phyloP scores from a whole-genome alignment of 345 rosid genomes.

The Hibiscus trionum region DNA sequence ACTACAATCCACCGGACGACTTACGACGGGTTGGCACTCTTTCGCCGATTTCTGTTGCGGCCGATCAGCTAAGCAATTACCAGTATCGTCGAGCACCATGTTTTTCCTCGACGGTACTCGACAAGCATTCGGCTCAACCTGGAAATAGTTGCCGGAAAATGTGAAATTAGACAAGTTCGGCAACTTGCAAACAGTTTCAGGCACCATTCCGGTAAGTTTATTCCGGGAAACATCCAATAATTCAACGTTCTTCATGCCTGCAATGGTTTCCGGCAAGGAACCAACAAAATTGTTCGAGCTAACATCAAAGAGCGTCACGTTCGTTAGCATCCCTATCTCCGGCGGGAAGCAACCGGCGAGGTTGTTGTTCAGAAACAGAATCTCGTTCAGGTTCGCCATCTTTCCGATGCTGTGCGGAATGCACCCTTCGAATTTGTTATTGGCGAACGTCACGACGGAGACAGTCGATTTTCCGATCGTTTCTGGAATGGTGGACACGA shows the following conservation, averaged over 20 bases:
- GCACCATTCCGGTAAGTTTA: conserved; percentile 51
- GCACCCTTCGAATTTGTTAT: conserved; percentile 65
- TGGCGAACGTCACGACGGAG: conserved; percentile 54
- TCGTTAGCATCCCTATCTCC: conserved; percentile 45
- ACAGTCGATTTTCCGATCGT: conserved; percentile 53
- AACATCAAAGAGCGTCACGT: conserved; percentile 47
- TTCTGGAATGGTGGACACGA: conserved; percentile 50
- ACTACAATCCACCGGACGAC: conserved; percentile 60
- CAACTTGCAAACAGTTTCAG: conserved; percentile 48
- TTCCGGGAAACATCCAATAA: conserved; percentile 45
- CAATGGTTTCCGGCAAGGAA: conserved; percentile 30
- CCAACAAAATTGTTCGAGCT: conserved; percentile 49
- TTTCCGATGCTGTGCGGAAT: conserved; percentile 59
- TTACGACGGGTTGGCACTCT: conserved; percentile 42
- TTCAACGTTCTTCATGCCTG: conserved; percentile 28
- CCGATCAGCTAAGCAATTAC: conserved; percentile 49
- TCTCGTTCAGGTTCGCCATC: conserved; percentile 60
- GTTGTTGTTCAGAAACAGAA: conserved; percentile 40
- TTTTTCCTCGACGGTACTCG: conserved; percentile 21
- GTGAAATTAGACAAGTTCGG: conserved; percentile 51
- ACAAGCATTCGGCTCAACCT: conserved; percentile 40
- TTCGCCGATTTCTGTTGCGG: conserved; percentile 36
- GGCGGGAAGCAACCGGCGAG: conserved; percentile 68
- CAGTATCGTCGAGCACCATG: conserved; percentile 32
- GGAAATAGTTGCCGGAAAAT: conserved; percentile 51